Percentiles rank a stretch among this genome's conserved stretches.
These are phyloP conservation scores for Backusella tuberculispora DNA, from an alignment of 192 early-diverging fungal genomes.

Conservation along the genomic window DNA sequence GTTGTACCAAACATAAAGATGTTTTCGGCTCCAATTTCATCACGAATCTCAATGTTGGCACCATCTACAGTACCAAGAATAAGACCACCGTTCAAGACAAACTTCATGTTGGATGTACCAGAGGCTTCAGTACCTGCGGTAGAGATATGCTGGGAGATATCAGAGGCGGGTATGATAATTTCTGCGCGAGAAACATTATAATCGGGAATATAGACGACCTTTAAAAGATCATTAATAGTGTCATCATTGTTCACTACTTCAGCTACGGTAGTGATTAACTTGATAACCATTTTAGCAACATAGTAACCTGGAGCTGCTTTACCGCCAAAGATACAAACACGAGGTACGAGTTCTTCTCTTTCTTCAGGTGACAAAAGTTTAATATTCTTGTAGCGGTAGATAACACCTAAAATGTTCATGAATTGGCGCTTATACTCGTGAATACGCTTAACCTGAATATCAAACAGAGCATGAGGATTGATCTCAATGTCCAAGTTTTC, in stretches of 20 bases:
- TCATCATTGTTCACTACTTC: conserved; percentile 88
- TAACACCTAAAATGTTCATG: conserved; percentile 96
- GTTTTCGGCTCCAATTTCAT: conserved; percentile 95
- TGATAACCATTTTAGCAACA: conserved; percentile 98
- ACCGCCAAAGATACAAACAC: conserved; percentile 94
- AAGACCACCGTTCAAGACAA: conserved; percentile 96
- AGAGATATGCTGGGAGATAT: conserved; percentile 99
- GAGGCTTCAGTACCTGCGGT: conserved; percentile 99
- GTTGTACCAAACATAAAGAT: conserved; percentile 97
- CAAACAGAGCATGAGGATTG: conserved; percentile 89
- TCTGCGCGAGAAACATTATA: conserved; percentile 98
- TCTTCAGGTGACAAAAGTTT: conserved; percentile 78
- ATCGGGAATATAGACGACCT: conserved; percentile 97
- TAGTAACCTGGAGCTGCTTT: conserved; percentile 98
- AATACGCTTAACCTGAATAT: conserved; percentile 97
- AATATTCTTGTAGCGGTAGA: conserved; percentile 88
- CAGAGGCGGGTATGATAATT: conserved; percentile 94
- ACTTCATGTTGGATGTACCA: conserved; percentile 99
- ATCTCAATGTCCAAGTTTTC: conserved; percentile 70
- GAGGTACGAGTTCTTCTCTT: conserved; percentile 72
- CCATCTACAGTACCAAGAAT: conserved; percentile 98
- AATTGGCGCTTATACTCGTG: conserved; percentile 99
- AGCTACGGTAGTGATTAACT: conserved; percentile 95
- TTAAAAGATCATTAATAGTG: conserved; percentile 80
- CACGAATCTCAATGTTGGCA: conserved; percentile 98